Percentiles rank a stretch among this genome's conserved stretches.
These are phyloP conservation scores for Pyrrhoderma lamaoense DNA, from an alignment of 1,284 basidiomycete species.

Conservation along the genomic window DNA sequence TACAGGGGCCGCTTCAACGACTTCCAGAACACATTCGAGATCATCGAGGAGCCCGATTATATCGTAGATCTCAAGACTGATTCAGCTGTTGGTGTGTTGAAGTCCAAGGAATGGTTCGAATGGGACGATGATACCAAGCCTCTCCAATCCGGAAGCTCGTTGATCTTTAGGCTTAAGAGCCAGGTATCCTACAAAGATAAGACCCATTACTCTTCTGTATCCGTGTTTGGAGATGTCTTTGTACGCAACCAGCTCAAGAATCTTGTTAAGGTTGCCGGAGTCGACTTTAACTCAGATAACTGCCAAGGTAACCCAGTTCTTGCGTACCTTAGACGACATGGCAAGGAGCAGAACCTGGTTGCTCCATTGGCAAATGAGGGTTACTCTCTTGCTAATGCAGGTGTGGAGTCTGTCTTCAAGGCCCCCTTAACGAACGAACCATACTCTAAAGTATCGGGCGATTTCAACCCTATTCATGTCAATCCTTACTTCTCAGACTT, in stretches of 20 bases:
- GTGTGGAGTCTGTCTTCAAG: constrained; percentile 55
- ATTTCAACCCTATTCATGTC: constrained; percentile 97
- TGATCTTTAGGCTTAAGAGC: constrained; percentile 86
- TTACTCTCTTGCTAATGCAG: constrained; percentile 67
- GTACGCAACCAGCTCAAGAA: constrained; percentile 81
- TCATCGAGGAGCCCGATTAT: constrained; percentile 84
- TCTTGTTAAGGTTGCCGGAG: constrained; percentile 80
- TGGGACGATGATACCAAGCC: constrained; percentile 85
- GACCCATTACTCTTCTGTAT: constrained; percentile 74
- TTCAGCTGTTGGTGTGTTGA: constrained; percentile 82
- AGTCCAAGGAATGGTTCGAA: constrained; percentile 97
- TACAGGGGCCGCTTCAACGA: constrained; percentile 94
- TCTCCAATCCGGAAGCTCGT: constrained; percentile 71
- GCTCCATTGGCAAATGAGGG: constrained; percentile 80
- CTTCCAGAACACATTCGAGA: constrained; percentile 94
- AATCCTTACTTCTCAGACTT: constrained; percentile 98
- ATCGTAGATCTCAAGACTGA: constrained; percentile 70
- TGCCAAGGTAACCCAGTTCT: constrained; percentile 91
- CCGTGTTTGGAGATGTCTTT: constrained; percentile 81
- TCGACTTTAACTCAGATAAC: constrained; percentile 83
- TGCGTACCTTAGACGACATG: constrained; percentile 89
- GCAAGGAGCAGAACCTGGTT: constrained; percentile 68
- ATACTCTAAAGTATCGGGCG: constrained; percentile 93
- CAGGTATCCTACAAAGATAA: constrained; percentile 90
- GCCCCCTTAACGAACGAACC: constrained; percentile 88